Evolutionary conservation across 1,139 yeast genomes (phyloP), one percentile per base, ranked within the genome.

Genomic region (Diutina mesorugosa): DNA sequence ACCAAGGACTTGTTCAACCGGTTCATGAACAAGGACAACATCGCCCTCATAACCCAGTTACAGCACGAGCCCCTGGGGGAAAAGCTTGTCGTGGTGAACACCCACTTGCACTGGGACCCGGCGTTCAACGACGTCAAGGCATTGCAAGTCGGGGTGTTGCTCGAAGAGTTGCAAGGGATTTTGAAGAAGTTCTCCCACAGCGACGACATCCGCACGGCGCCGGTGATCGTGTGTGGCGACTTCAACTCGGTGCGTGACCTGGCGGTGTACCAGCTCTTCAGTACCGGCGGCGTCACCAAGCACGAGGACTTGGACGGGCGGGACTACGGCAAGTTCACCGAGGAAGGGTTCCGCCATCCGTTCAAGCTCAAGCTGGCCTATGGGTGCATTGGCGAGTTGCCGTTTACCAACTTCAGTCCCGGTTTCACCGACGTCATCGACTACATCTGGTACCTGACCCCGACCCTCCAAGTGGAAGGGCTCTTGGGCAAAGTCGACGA

Each of bases 51-150:
- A 56, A 75, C 87, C n/a, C 82, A 85, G 59, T 79, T 95, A 62
- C 91, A 88, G 65, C 95, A 88, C 66, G 71, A 75, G 50, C 79
- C 78, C 56, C 80, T 91, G 10, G 91, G 91, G 10, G 89, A 86
- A 67, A 79, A 80, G 61, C 72, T 93, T 55, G 77, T 89, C 61
- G 77, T 90, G 53, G 90, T 87, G 3, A 93, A 91, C 65, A 91
- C 99, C 0, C 99, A 95, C 77, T 81, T 93, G 69, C 97, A 91
- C 69, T 95, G 99, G 98, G 98, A 93, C 72, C 99, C 99, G 9
- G 90, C 90, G 55, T 89, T 84, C 68, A 89, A 90, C 67, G 99
- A 95, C 72, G 99, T 95, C 59, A 95, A 95, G 71, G 83, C 97
- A 8, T 86, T 95, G 71, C 99, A 95, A 74, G 93, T 89, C 57